Conservation (phyloP, 345 rosid genomes). For the Populus tremula region DNA sequence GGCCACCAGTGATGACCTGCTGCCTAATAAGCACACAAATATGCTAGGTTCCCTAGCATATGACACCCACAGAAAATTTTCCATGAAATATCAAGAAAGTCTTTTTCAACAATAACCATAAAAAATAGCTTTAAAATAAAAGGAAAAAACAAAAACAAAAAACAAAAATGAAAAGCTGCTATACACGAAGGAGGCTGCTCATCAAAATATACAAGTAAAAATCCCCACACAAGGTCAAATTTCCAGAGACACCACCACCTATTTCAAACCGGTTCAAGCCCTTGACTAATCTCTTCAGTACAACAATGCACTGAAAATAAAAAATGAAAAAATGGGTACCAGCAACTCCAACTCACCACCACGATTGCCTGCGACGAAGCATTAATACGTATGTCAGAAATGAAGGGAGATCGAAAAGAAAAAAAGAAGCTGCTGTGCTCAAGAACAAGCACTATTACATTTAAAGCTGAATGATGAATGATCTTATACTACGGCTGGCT, state of each 20-base stretch:
- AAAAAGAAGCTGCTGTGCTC: not conserved
- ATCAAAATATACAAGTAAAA: slow-evolving; percentile 39
- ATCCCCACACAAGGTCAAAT: slow-evolving; percentile 19
- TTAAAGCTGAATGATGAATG: not conserved
- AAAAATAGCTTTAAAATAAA: not conserved
- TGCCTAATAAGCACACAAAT: not conserved
- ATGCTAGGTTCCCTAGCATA: not conserved
- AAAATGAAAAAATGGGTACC: slow-evolving; percentile 64
- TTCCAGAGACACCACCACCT: slow-evolving; percentile 22
- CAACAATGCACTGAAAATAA: slow-evolving; percentile 47
- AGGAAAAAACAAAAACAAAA: not conserved
- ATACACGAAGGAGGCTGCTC: slow-evolving; percentile 36
- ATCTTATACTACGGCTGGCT: not conserved
- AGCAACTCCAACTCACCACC: slow-evolving; percentile 38
- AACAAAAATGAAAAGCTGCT: slow-evolving; percentile 17
- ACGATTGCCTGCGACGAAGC: slow-evolving; percentile 54
- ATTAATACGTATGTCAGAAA: not conserved
- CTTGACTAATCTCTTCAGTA: slow-evolving; percentile 36
- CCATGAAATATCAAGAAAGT: not conserved
- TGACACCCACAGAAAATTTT: not conserved
- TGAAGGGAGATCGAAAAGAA: not conserved
- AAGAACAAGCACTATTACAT: not conserved
- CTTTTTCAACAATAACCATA: not conserved
- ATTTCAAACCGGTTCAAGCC: slow-evolving; percentile 20
- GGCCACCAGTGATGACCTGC: not conserved